Percentiles rank a stretch among this genome's conserved stretches.
Evolutionary conservation across 2,329 filamentous ascomycete species (phyloP).

Genomic region (Gaeumannomyces tritici): DNA sequence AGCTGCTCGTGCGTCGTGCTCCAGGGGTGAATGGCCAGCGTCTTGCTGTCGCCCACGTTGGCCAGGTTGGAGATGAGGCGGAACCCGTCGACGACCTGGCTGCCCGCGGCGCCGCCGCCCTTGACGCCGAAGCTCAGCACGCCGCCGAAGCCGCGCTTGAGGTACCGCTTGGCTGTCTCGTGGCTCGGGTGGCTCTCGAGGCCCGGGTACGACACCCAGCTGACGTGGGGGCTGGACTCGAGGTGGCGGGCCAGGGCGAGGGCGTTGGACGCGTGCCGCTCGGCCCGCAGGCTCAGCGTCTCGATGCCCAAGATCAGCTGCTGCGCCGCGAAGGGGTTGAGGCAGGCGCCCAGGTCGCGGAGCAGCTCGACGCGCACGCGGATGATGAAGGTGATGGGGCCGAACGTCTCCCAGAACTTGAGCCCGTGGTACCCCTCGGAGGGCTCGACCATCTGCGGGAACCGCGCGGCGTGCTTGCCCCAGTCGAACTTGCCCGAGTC

Average conservation of each 20-base stretch:
- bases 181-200: constrained; percentile 75
- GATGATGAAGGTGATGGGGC: constrained; percentile 71
- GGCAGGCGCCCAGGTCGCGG: constrained; percentile 70
- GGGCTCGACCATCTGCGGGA: constrained; percentile 88
- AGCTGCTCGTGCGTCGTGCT: constrained; percentile 92
- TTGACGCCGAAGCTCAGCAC: constrained; percentile 92
- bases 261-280: constrained; percentile 81
- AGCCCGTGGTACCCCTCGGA: constrained; percentile 85
- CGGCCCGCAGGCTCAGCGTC: constrained; percentile 77
- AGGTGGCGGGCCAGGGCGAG: constrained; percentile 73
- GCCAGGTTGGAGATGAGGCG: constrained; percentile 93
- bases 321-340: constrained; percentile 90
- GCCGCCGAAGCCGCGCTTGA: constrained; percentile 76
- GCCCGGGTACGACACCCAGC: constrained; percentile 92
- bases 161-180: constrained; percentile 74
- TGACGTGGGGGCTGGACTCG: constrained; percentile 71
- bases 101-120: constrained; percentile 74
- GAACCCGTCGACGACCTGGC: constrained; percentile 84
- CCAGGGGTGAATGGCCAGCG: constrained; percentile 90
- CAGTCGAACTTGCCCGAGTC: constrained; percentile 92
- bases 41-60: constrained; percentile 94
- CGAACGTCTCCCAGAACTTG: constrained; percentile 92
- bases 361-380: constrained; percentile 82
- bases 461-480: constrained; percentile 72
- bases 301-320: constrained; percentile 83